Percentiles rank a stretch among this genome's conserved stretches.
Evolutionary conservation across 495 filamentous ascomycete genomes (phyloP).

Genomic region (Sphaerosporella brunnea): DNA sequence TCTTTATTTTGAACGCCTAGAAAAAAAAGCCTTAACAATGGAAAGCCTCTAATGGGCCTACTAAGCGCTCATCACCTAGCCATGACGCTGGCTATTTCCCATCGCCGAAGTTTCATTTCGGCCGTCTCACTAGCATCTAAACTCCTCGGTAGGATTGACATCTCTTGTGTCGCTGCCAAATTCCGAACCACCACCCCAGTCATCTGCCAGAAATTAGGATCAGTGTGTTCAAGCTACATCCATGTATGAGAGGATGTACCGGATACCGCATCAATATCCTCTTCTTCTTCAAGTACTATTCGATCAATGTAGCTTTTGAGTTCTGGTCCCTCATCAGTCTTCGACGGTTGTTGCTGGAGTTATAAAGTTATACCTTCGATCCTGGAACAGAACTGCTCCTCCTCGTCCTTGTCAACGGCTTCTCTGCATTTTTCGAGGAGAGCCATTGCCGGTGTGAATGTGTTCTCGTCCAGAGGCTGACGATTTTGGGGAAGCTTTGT

Average conservation of each 20-base stretch:
- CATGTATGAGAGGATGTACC: too few species aligned
- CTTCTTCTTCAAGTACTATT: slow-evolving; percentile 23
- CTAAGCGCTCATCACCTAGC: too few species aligned
- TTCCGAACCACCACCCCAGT: slow-evolving; percentile 24
- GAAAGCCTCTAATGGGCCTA: too few species aligned
- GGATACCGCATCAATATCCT: slow-evolving; percentile 23
- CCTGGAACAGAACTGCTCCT: slow-evolving; percentile 21
- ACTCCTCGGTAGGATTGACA: slow-evolving; percentile 5
- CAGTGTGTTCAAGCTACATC: too few species aligned
- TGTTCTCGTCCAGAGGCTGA: slow-evolving; percentile 23
- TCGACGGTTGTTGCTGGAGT: neutral
- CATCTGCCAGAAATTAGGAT: too few species aligned
- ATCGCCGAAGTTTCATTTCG: too few species aligned
- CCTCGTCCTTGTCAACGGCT: slow-evolving; percentile 16
- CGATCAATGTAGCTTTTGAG: slow-evolving; percentile 22
- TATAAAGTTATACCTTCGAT: slow-evolving; percentile 20
- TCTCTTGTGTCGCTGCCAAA: slow-evolving; percentile 24
- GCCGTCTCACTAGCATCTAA: slow-evolving; percentile 7
- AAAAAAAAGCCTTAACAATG: too few species aligned
- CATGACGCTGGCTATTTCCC: too few species aligned
- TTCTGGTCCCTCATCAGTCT: neutral
- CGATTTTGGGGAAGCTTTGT: slow-evolving; percentile 20
- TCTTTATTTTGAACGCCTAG: too few species aligned
- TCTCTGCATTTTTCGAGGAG: slow-evolving; percentile 22
- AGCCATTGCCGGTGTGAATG: slow-evolving; percentile 17